A percentile compares a stretch with the other conserved stretches of the same genome.
Evolutionary conservation across 169 alveolate genomes (phyloP).

Genomic region (Plasmodium berghei): DNA sequence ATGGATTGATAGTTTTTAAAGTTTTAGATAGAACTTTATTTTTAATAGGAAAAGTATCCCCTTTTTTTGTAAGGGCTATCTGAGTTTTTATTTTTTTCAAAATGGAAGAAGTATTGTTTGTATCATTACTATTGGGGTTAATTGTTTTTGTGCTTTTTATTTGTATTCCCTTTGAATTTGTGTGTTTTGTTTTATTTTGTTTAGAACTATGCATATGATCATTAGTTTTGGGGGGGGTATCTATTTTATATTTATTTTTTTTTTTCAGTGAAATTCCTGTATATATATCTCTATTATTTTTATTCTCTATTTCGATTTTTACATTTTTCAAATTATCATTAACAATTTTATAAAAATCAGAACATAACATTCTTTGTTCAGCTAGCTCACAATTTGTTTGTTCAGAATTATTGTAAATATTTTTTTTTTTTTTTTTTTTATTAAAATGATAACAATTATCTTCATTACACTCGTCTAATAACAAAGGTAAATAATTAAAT

Average conservation of each 20-base stretch:
- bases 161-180: no score
- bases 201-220: no score
- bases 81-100: no score
- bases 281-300: constrained; percentile 36
- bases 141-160: no score
- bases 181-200: no score
- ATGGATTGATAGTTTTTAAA: no score
- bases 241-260: constrained; percentile 53
- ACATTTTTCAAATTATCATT: constrained; percentile 15
- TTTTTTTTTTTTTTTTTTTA: neutral
- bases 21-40: no score
- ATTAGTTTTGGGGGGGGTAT: neutral
- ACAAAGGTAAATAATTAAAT: neutral
- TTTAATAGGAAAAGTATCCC: no score
- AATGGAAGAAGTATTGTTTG: no score
- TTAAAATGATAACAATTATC: constrained; percentile 39
- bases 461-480: constrained; percentile 18
- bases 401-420: neutral
- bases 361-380: constrained; percentile 33
- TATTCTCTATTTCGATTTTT: constrained; percentile 30
- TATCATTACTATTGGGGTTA: no score
- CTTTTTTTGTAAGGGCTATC: no score
- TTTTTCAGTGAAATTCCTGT: constrained; percentile 61
- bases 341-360: constrained; percentile 24
- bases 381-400: neutral